These are phyloP conservation scores for Eutrema japonicum DNA, from an alignment of 345 rosid species.

Conservation along the genomic window DNA sequence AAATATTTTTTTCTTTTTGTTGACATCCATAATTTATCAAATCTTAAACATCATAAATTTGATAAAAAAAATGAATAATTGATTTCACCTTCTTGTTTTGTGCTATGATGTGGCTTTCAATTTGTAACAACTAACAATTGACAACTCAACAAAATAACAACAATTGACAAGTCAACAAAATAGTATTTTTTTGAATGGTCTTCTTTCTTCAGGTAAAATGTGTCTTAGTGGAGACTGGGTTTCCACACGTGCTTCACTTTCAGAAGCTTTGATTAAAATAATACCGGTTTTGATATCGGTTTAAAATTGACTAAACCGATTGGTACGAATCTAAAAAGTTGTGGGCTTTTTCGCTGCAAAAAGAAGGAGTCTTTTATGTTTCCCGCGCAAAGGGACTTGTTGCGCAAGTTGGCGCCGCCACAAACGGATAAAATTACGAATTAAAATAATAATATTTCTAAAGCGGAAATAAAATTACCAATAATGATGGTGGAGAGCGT, in stretches of 20 bases:
- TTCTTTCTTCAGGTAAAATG: no score
- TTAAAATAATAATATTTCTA: neutral
- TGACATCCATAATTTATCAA: no score
- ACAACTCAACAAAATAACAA: no score
- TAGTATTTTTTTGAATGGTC: no score
- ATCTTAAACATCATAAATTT: no score
- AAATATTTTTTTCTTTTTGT: no score
- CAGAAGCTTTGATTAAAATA: neutral
- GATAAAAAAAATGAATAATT: no score
- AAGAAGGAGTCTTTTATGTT: neutral
- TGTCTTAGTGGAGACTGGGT: neutral
- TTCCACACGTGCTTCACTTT: neutral
- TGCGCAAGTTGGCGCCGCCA: slow-evolving; percentile 44
- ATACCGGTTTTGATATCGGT: neutral
- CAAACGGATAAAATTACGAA: slow-evolving; percentile 4
- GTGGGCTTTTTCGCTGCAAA: slow-evolving; percentile 26
- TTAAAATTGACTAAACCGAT: neutral
- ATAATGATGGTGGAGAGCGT: slow-evolving; percentile 40
- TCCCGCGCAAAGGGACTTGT: slow-evolving; percentile 47
- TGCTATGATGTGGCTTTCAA: no score
- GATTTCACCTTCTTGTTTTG: no score
- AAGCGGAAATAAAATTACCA: neutral
- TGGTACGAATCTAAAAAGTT: slow-evolving; percentile 14
- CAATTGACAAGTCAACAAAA: no score
- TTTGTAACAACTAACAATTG: no score